These are phyloP conservation scores for Limnanthes douglasii DNA, from an alignment of 345 rosid genomes.

Conservation along the genomic window DNA sequence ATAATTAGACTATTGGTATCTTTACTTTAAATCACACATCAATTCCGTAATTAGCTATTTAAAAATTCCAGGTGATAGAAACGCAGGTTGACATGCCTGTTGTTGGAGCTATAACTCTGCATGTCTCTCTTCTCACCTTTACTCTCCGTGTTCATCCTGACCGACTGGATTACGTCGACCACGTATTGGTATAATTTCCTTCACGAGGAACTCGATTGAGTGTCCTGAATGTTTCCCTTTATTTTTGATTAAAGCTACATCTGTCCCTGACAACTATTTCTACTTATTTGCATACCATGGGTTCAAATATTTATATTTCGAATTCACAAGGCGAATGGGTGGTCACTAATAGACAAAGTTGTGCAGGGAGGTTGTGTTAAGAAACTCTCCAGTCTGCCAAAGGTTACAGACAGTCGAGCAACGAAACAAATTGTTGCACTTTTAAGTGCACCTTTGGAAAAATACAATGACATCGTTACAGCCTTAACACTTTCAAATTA, in stretches of 20 bases:
- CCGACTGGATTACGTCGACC: constrained; percentile 89
- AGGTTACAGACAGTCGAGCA: constrained; percentile 59
- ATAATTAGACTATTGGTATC: too few relatives aligned
- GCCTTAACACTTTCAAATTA: constrained; percentile 77
- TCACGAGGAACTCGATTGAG: too few relatives aligned
- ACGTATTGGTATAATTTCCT: constrained; percentile 62
- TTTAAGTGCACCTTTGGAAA: constrained; percentile 86
- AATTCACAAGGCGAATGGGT: too few relatives aligned
- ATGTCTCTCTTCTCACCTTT: constrained; percentile 78
- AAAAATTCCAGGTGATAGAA: constrained; percentile 62
- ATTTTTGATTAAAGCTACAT: too few relatives aligned
- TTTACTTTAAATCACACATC: too few relatives aligned
- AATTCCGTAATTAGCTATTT: too few relatives aligned
- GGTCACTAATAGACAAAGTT: too few relatives aligned
- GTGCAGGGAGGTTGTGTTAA: constrained; percentile 69
- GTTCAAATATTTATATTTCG: neutral
- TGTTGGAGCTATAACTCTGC: constrained; percentile 67
- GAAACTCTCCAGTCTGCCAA: constrained; percentile 52
- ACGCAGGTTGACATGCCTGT: constrained; percentile 78
- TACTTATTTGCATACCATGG: too few relatives aligned
- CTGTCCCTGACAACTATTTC: too few relatives aligned
- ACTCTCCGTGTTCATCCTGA: constrained; percentile 87
- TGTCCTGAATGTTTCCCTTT: too few relatives aligned
- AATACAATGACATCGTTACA: constrained; percentile 70
- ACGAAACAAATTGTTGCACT: constrained; percentile 89